A percentile compares a stretch with the other conserved stretches of the same genome.
Evolutionary conservation across 139 green algal species (phyloP).

Genomic region (Yamagishiella unicocca): DNA sequence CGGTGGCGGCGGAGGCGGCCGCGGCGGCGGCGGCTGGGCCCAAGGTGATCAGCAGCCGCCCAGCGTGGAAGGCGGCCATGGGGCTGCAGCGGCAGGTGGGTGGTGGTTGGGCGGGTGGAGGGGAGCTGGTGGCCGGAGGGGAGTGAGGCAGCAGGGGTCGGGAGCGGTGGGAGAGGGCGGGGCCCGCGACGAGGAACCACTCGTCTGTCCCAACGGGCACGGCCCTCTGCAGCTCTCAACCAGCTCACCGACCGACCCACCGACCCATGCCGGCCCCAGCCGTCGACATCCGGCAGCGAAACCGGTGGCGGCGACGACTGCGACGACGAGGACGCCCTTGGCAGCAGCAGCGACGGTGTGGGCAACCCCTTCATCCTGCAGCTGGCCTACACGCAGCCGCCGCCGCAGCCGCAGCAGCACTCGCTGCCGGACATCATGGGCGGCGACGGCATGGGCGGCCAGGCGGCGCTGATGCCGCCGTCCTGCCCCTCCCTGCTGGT

Average conservation of each 20-base stretch:
- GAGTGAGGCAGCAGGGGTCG: background rate
- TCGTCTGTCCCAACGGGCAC: no score
- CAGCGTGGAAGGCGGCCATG: slow-evolving; percentile 49
- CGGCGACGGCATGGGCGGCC: background rate
- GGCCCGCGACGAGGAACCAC: no score
- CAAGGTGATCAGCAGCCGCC: slow-evolving; percentile 48
- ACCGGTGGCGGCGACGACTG: background rate
- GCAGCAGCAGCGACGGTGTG: background rate
- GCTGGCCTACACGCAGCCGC: slow-evolving; percentile 9
- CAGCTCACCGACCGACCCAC: background rate
- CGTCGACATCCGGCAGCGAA: background rate
- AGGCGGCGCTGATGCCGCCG: slow-evolving; percentile 3
- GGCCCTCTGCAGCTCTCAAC: no score
- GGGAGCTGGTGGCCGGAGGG: background rate
- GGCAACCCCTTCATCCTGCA: slow-evolving; percentile 6
- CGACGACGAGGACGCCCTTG: background rate
- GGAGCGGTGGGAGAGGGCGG: no score
- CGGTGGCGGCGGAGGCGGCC: slow-evolving; percentile 7
- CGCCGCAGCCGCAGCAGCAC: background rate
- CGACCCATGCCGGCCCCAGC: background rate
- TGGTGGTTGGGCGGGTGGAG: background rate
- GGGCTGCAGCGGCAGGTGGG: slow-evolving; percentile 36
- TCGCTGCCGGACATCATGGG: background rate
- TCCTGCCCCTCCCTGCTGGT: slow-evolving; percentile 14
- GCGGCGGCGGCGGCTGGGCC: slow-evolving; percentile 31